Evolutionary conservation across 495 filamentous ascomycete genomes (phyloP), one percentile per base, ranked within the genome.

Genomic region (Cladorrhinum samala): DNA sequence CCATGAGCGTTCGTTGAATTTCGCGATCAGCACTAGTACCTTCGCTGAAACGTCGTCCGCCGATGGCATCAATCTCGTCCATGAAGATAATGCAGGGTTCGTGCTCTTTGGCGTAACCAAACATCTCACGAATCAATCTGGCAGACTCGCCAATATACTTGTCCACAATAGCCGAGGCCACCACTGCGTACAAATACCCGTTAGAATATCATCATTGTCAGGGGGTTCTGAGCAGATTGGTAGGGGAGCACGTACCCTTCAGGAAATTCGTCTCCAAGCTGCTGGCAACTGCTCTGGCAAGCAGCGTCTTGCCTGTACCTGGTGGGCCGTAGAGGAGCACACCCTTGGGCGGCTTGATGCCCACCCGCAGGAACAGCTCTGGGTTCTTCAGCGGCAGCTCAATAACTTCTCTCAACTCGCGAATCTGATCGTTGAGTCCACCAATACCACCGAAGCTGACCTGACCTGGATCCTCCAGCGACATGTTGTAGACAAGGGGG

Each of bases 31-130:
- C 94, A 27, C 89, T 95, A 52, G 94, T 99, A 59, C 94, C 94
- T 68, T 99, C 94, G n/a, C 88, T 94, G 65, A 99, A 99, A 58
- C 94, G 82, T 62, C 94, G 83, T 50, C 94, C 94, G 66, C 94
- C 94, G 65, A 99, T 99, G 61, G 94, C 94, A 65, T 99, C 94
- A 68, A 99, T 99, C 69, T 99, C 94, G 77, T 99, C 94, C 94
- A 99, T 99, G 82, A 99, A 99, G 72, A 99, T 99, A 66, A 99
- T 97, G 70, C 94, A 99, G 41, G 94, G 94, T 68, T 99, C 94
- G 69, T 99, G 94, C 70, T 99, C 94, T 71, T 96, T 96, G 53
- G 94, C 94, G 67, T 99, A 99, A 45, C 94, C 94, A 63, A 99
- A 99, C 94, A 99, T 97, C 69, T 99, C 94, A 72, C 94, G 84